Evolutionary conservation across 1,284 basidiomycete species (phyloP).

Genomic region (Chondrostereum purpureum): DNA sequence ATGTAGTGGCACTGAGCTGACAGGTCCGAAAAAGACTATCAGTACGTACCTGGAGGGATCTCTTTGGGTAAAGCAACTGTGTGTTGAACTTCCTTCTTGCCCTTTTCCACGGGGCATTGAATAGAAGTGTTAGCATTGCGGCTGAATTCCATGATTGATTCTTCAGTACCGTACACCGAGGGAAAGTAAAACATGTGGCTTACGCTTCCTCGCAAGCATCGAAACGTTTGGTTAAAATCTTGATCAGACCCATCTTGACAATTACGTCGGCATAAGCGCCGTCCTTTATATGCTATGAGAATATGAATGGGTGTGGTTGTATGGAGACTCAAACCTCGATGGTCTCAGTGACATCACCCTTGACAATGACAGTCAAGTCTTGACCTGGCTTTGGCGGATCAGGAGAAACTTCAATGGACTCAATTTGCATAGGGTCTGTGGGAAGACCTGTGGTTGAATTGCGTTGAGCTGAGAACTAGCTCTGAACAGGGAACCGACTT

Average conservation of each 20-base stretch:
- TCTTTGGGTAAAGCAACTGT: constrained; percentile 82
- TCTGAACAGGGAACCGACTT: constrained; percentile 18
- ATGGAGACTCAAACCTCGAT: constrained; percentile 53
- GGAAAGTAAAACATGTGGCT: too few relatives aligned
- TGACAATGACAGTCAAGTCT: constrained; percentile 76
- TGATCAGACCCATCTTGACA: constrained; percentile 87
- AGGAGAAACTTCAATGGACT: constrained; percentile 64
- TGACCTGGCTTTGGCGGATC: constrained; percentile 82
- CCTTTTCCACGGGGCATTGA: constrained; percentile 73
- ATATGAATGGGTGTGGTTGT: neutral
- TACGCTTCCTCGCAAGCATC: constrained; percentile 92
- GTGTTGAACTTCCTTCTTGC: constrained; percentile 66
- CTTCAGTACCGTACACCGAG: constrained; percentile 3
- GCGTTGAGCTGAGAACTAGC: constrained; percentile 1
- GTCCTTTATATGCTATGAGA: constrained; percentile 43
- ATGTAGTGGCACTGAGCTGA: too few relatives aligned
- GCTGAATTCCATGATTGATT: constrained; percentile 27
- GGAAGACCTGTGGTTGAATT: constrained; percentile 32
- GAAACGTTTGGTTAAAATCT: constrained; percentile 74
- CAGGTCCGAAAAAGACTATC: neutral
- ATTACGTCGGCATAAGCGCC: constrained; percentile 85
- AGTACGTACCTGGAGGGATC: constrained; percentile 79
- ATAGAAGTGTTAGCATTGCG: constrained; percentile 64
- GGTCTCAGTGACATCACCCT: constrained; percentile 47
- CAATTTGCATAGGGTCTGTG: constrained; percentile 48